Evolutionary conservation across 805 yeast species (phyloP), one percentile per base, ranked within the genome.

Genomic region (Candida sakaeoensis): DNA sequence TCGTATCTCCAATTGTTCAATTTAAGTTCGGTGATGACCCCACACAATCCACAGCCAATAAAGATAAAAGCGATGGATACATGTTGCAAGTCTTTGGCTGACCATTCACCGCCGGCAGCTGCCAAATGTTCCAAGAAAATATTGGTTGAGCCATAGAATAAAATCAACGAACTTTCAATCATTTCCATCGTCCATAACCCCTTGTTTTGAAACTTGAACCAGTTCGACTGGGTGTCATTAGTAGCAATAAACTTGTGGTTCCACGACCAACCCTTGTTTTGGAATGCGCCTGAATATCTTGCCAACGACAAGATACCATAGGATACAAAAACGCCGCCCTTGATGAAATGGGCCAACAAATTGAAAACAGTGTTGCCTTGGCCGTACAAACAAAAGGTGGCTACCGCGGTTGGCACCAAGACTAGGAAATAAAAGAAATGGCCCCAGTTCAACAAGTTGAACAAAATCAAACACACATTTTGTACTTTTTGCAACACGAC

Each of bases 41-140:
- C 99, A 64, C 96, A 85, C 32, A 89, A 68, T 2, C 99, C 99
- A 33, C 89, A 80, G 5, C 99, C 98, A 50, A 93, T 74, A 59
- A 73, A 91, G 80, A 46, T 53, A 44, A 43, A 68, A 18, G 50
- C 70, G 50, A 41, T 51, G 27, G 52, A 51, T 13, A 60, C 61
- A 54, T 68, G 73, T 22, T 68, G 63, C n/a, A 62, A 48, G 44
- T 68, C 72, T 32, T 54, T 52, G 16, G 95, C 85, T 7, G 85
- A 69, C 96, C 97, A 93, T 23, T 61, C 78, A 16, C 95, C 95
- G 40, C 84, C 93, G 4, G 79, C 64, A 36, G 52, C 56, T 2
- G 73, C 55, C 47, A 93, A 72, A 60, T 87, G 97, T 62, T 93
- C 99, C 62, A 93, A 58, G 57, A 93, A 93, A 16, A 93, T 72